Evolutionary conservation across 805 yeast genomes (phyloP), one percentile per base, ranked within the genome.

Genomic region (Schwanniomyces vanrijiae): DNA sequence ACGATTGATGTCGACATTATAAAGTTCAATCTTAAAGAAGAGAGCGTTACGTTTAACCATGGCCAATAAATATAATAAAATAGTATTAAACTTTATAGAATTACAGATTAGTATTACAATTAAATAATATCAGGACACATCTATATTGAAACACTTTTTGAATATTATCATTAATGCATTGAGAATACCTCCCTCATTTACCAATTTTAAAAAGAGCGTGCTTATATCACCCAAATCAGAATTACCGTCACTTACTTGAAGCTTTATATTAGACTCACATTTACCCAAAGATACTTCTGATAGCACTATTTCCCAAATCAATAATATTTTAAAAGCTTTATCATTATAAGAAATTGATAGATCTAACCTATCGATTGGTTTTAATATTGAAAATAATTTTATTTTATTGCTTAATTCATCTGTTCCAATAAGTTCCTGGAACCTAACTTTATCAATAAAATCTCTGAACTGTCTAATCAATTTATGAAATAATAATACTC

Each of bases 11-110:
- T 42, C 9, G 41, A 45, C 33, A 44, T 44, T 46, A 40, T 37
- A 29, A 43, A 53, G 29, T 66, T 69, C 48, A 68, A 71, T 51
- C 54, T 71, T 31, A 65, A 59, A 6, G 55, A 59, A 20, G 65
- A 55, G 9, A 46, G 48, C 19, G 51, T 66, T 34, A 40, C 29
- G 5, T 47, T 44, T 39, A 19, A 14, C 5, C 8, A 16, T 18
- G 20, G 10, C 28, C 35, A 34, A 37, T 24, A 13, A 26, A 33
- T 13, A 16, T 19, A 19, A 41, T 26, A 10, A 31, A 31, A 14
- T 31, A 31, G 20, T 16, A 28, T 9, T 22, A 22, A 19, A 13
- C 5, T 37, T 19, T 24, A 22, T 37, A 33, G 22, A 24, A 31
- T 20, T 18, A 34, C 21, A 42, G 13, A 11, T 40, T 10, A 19